Evolutionary conservation across 768 basidiomycete species (phyloP).

Genomic region (Lyophyllum semitale): DNA sequence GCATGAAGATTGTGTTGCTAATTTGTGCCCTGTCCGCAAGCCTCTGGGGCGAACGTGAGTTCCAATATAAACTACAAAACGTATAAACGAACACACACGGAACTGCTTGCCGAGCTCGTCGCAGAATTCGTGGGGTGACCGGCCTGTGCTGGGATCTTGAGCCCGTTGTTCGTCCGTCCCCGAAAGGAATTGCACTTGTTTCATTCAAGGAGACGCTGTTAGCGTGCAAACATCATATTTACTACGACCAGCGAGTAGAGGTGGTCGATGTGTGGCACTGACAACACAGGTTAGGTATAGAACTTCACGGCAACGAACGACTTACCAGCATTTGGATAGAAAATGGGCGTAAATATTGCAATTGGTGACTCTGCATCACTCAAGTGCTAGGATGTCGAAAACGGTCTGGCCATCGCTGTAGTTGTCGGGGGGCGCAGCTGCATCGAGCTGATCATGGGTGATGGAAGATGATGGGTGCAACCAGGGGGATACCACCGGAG

Average conservation of each 20-base stretch:
- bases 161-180: constrained; percentile 93
- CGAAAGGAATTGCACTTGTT: constrained; percentile 63
- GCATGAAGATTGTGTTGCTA: constrained; percentile 70
- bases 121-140: constrained; percentile 64
- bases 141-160: constrained; percentile 81
- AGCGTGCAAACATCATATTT: constrained; percentile 81
- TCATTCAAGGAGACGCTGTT: constrained; percentile 57
- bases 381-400: not conserved
- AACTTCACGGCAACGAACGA: not conserved
- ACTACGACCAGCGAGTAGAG: constrained; percentile 79
- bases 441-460: no score
- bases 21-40: constrained; percentile 65
- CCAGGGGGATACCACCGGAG: no score
- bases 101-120: constrained; percentile 71
- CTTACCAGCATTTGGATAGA: constrained; percentile 87
- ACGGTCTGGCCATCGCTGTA: not conserved
- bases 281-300: constrained; percentile 18
- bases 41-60: constrained; percentile 42
- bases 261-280: constrained; percentile 83
- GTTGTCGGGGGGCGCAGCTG: not conserved
- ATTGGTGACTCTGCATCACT: constrained; percentile 25
- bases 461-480: no score
- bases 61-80: not conserved
- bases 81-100: constrained; percentile 52
- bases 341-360: constrained; percentile 92